Evolutionary conservation across 192 early-diverging fungal species (phyloP).

Genomic region (Coemansia sp.): DNA sequence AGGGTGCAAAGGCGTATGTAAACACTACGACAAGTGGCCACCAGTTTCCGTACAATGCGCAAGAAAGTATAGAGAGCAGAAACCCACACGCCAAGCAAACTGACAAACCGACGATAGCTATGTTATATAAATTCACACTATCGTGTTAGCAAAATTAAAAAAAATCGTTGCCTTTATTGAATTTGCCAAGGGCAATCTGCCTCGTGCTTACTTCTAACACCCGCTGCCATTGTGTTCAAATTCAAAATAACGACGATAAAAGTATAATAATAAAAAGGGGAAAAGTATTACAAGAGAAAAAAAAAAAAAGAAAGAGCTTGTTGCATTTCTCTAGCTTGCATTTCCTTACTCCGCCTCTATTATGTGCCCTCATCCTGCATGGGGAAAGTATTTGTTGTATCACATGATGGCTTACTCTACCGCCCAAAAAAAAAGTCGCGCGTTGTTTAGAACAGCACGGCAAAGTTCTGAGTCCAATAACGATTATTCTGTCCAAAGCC

Average conservation of each 20-base stretch:
- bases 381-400: not conserved
- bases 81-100: slow-evolving; percentile 91
- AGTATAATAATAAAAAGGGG: not conserved
- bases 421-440: not conserved
- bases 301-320: not conserved
- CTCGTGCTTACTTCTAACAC: slow-evolving; percentile 24
- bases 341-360: not conserved
- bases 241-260: not conserved
- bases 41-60: slow-evolving; percentile 95
- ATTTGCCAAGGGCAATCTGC: not conserved
- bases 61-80: slow-evolving; percentile 91
- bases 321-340: slow-evolving; percentile 1
- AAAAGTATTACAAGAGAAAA: slow-evolving; percentile 4
- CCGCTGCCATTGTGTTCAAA: slow-evolving; percentile 24
- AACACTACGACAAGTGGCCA: slow-evolving; percentile 92
- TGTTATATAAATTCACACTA: not conserved
- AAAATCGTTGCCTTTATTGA: not conserved
- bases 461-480: slow-evolving; percentile 53
- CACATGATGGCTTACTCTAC: slow-evolving; percentile 6
- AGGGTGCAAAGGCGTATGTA: slow-evolving; percentile 86
- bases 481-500: slow-evolving; percentile 38
- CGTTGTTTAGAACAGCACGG: slow-evolving; percentile 7
- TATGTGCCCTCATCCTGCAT: slow-evolving; percentile 6
- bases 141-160: not conserved
- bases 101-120: slow-evolving; percentile 70